Base-by-base conservation (phyloP, 192 early-diverging fungal genomes). In the Coemansia biformis region DNA sequence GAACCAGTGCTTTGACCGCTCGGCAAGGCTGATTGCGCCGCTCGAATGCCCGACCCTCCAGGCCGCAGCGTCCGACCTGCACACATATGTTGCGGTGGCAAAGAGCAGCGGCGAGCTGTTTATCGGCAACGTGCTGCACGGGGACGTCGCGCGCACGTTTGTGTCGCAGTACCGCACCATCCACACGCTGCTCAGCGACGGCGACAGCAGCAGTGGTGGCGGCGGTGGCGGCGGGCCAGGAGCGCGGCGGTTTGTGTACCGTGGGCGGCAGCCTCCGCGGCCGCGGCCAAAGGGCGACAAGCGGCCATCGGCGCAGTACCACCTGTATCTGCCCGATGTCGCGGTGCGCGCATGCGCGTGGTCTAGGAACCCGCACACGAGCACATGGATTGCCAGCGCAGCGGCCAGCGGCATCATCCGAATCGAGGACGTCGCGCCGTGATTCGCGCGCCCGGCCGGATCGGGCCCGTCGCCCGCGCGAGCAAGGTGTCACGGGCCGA, bases 301-400 rank as follows among this genome's bases (percentile, higher is more conserved):
- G 22, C 37, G 32, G 2, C 11, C 13, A 19, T 11, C 30, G 31
- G n/a, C 8, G 23, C 18, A 38, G 19, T 42, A 29, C 35, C 21
- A 22, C 13, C 3, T 65, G 9, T 54, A 29, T 22, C 57, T 57
- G 28, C 49, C 57, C 9, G 46, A 65, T n/a, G 46, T 61, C 9
- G 53, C 57, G 1, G 46, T 73, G 23, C 33, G 49, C 28, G 46
- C 54, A 0, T 51, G 49, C n/a, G 62, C 46, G n/a, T 73, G 69
- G 69, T 65, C 69, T 8, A 26, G 58, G 13, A 62, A 61, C 35
- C 54, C 62, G 1, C 7, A 16, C 2, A 49, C 69, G 38, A 30
- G 57, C 0, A 17, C 34, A 8, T 73, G 69, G 69, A 42, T 73
- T 6, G 69, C 57, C 40, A 61, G 49, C 23, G 54, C 54, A 5